Base-by-base conservation (phyloP, 805 yeast genomes). In the Barnettozyma siamensis region DNA sequence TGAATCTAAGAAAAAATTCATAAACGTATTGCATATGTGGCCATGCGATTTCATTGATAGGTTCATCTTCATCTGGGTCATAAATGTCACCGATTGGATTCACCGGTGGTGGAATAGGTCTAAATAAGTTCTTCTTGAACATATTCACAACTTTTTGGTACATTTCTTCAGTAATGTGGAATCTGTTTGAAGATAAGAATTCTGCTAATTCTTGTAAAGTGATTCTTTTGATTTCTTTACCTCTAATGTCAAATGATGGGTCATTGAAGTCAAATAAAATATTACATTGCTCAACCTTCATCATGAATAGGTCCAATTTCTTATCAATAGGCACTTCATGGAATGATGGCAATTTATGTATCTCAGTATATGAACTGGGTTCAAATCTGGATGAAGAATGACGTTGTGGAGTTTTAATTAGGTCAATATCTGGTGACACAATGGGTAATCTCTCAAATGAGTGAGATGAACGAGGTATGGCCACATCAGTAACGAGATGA, bases 1-100 rank as follows among this genome's bases (percentile, higher is more conserved):
- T 82, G 64, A 93, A 91, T 55, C 95, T 72, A 45, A 93, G 68
- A 60, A 93, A 91, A 56, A 93, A 88, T 63, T 93, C 98, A 66
- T 93, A 93, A 26, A 89, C 95, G 33, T 88, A 76, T 64, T 88
- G 95, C 98, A 93, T 93, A 62, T 93, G 99, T 11, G 98, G 96
- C 99, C 99, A 93, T 9, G 97, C 89, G 48, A 91, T 77, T 61
- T 93, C 98, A 54, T 80, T 79, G 30, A 93, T 95, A 3, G 98
- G 98, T 64, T 93, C 99, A 67, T 93, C 99, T 65, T 93, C 99
- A 65, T 93, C 99, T 1, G 99, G 99, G 56, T 93, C 99, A 63
- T 76, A 93, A 31, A 91, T 76, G 50, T 93, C 99, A 30, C 99
- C 99, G 35, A 89, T 76, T 5, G 98, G 98, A 60, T 93, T 93